A percentile compares a stretch with the other conserved stretches of the same genome.
Evolutionary conservation across 805 yeast genomes (phyloP).

Genomic region (Lipomyces chichibuensis): DNA sequence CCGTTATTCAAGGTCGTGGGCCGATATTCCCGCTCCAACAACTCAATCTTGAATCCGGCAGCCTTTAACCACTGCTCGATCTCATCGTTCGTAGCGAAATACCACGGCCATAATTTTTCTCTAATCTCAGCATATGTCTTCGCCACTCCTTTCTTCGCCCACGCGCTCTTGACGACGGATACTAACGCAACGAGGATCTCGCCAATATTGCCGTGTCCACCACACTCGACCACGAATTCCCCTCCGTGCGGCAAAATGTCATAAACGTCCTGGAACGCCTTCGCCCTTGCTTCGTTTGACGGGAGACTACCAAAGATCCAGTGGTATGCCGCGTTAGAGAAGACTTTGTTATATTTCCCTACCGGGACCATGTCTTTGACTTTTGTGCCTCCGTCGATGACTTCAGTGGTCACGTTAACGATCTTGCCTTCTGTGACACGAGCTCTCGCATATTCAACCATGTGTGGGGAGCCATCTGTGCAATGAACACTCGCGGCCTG

Average conservation of each 20-base stretch:
- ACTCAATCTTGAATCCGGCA: conserved; percentile 38
- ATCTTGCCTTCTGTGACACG: conserved; percentile 8
- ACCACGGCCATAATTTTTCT: conserved; percentile 36
- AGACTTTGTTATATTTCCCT: conserved; percentile 36
- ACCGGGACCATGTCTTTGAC: conserved; percentile 10
- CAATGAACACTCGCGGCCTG: conserved; percentile 26
- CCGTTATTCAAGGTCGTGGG: conserved; percentile 34
- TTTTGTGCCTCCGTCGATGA: conserved; percentile 24
- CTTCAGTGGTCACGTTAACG: conserved; percentile 20
- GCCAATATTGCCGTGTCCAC: conserved; percentile 40
- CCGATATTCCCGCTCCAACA: conserved; percentile 35
- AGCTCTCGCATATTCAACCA: conserved; percentile 22
- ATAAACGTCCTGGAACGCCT: conserved; percentile 33
- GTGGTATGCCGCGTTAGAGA: conserved; percentile 40
- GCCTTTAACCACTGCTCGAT: conserved; percentile 21
- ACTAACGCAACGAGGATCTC: conserved; percentile 37
- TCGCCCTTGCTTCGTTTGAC: conserved; percentile 18
- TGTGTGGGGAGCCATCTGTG: conserved; percentile 28
- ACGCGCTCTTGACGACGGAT: conserved; percentile 22
- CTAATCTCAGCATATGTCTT: conserved; percentile 13
- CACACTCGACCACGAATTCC: conserved; percentile 37
- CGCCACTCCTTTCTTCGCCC: conserved; percentile 12
- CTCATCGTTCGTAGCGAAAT: conserved; percentile 31
- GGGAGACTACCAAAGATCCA: conserved; percentile 35
- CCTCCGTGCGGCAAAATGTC: conserved; percentile 33